Evolutionary conservation across 768 basidiomycete genomes (phyloP), one percentile per base, ranked within the genome.

Genomic region (Leucosporidium scottii): DNA sequence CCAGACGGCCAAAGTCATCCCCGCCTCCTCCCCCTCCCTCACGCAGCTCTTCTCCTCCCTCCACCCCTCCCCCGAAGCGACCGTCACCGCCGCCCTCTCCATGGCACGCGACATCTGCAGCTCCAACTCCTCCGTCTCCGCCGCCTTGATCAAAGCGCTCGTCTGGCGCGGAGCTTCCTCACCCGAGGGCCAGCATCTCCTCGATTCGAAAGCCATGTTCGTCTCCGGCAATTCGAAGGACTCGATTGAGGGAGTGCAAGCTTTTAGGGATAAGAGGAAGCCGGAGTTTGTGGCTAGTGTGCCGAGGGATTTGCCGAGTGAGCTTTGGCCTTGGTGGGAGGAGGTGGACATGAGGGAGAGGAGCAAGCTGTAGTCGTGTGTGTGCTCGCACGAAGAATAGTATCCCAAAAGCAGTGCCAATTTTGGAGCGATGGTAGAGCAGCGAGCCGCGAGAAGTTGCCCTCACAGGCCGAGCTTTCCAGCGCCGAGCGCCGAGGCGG

Each of bases 251-350:
- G 61, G 50, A 4, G 61, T 62, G 5, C 12, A 13, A 31, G 61
- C 50, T 13, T 62, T 62, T 21, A 50, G 34, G 50, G 53, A 62
- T 27, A 62, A 62, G 61, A 30, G 50, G 12, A 50, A 31, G 21
- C 31, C 61, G 1, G 8, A n/a, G 17, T 62, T 50, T 23, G 17
- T 23, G 10, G 49, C 49, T 1, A 62, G 30, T 10, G 61, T 62
- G 21, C 61, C 61, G 30, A 51, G 30, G 30, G 61, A 62, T 23
- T 25, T 62, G 20, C 61, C 61, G 61, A 51, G 23, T 23, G 61
- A 62, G 61, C 15, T 59, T 44, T 59, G 44, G 21, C 57, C 57
- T 10, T 58, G 57, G 57, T 58, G 34, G 36, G 36, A 13, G 23
- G 57, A 39, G 57, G 34, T 13, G 9, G 57, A 58, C 17, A 25